Percentiles rank a stretch among this genome's conserved stretches.
These are phyloP conservation scores for Pseudogymnoascus destructans DNA, from an alignment of 2,329 filamentous ascomycete species.

Conservation along the genomic window DNA sequence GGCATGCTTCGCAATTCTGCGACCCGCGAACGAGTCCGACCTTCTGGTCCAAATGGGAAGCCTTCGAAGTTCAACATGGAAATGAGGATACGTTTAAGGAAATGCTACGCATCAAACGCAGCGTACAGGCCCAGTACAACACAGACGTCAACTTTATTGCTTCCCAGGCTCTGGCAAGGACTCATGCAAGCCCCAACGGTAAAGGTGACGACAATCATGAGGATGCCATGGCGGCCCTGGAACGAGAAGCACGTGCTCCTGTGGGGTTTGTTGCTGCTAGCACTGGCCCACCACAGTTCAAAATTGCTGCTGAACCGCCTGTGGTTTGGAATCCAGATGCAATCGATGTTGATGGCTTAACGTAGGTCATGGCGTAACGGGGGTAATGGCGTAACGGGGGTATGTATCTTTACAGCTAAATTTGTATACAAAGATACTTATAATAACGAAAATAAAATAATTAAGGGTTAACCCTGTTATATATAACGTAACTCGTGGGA, in stretches of 20 bases:
- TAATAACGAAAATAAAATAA: too few relatives aligned
- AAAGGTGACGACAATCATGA: constrained; percentile 31
- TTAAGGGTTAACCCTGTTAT: too few relatives aligned
- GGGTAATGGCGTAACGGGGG: too few relatives aligned
- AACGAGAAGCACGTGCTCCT: constrained; percentile 77
- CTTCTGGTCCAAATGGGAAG: constrained; percentile 96
- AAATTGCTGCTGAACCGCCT: constrained; percentile 30
- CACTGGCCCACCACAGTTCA: constrained; percentile 46
- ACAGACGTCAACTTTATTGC: constrained; percentile 98
- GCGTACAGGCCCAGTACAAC: constrained; percentile 95
- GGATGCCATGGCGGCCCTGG: constrained; percentile 83
- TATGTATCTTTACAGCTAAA: too few relatives aligned
- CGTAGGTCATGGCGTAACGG: too few relatives aligned
- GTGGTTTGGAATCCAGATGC: constrained; percentile 64
- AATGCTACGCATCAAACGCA: constrained; percentile 95
- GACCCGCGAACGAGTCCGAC: constrained; percentile 79
- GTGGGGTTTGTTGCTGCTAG: constrained; percentile 84
- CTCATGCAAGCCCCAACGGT: constrained; percentile 44
- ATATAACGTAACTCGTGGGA: too few relatives aligned
- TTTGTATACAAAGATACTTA: too few relatives aligned
- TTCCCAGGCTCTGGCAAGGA: constrained; percentile 78
- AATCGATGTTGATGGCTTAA: constrained; percentile 64
- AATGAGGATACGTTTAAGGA: constrained; percentile 99
- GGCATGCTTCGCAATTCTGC: constrained; percentile 92
- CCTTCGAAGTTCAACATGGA: constrained; percentile 92